These are phyloP conservation scores for Scutellaria galericulata DNA, from an alignment of 257 asterid genomes.

Conservation along the genomic window DNA sequence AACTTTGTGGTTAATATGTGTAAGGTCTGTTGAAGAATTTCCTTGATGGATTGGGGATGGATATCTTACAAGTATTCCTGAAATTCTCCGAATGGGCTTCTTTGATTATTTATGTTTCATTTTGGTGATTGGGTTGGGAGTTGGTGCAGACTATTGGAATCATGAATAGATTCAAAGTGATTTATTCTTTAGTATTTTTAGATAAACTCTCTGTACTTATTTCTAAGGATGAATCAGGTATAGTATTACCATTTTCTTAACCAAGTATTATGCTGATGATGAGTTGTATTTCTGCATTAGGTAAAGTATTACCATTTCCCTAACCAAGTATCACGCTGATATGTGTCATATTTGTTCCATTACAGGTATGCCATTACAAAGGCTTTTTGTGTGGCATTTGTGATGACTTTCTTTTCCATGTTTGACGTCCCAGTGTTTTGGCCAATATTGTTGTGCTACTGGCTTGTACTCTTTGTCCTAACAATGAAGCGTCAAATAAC, in stretches of 20 bases:
- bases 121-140: no score
- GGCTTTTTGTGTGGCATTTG: slow-evolving; percentile 80
- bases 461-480: slow-evolving; percentile 85
- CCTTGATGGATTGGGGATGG: no score
- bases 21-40: no score
- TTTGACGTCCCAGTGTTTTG: slow-evolving; percentile 95
- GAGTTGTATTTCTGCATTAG: not conserved
- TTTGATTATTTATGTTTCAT: no score
- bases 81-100: no score
- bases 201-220: not conserved
- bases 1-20: slow-evolving; percentile 2
- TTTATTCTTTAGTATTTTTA: not conserved
- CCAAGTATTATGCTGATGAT: slow-evolving; percentile 27
- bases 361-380: slow-evolving; percentile 92
- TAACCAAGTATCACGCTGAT: slow-evolving; percentile 24
- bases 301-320: not conserved
- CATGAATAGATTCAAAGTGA: not conserved
- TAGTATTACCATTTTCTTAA: not conserved
- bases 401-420: slow-evolving; percentile 83
- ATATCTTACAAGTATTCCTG: no score
- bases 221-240: not conserved
- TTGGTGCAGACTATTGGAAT: no score
- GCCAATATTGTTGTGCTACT: slow-evolving; percentile 85
- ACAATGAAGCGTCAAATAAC: slow-evolving; percentile 90
- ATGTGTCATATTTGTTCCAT: slow-evolving; percentile 6